These are phyloP conservation scores for Acephala macrosclerotiorum DNA, from an alignment of 2,329 filamentous ascomycete genomes.

Conservation along the genomic window DNA sequence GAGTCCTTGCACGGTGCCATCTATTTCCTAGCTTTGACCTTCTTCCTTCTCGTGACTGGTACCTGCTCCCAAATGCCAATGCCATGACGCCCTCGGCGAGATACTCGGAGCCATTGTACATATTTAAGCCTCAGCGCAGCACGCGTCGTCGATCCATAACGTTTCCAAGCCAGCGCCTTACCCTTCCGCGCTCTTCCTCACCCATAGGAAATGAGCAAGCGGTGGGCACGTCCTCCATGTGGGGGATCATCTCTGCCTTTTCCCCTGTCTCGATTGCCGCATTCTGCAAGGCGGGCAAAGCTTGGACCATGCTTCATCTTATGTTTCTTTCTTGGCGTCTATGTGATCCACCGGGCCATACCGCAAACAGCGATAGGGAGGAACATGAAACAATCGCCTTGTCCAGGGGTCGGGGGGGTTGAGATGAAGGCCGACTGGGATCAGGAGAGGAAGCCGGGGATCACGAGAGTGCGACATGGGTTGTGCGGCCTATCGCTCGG, in stretches of 20 bases:
- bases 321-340: not conserved
- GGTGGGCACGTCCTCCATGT: not conserved
- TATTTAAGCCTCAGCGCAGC: not conserved
- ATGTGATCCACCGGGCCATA: slow-evolving; percentile 6
- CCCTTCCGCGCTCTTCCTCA: not conserved
- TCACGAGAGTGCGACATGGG: slow-evolving; percentile 1
- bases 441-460: not conserved
- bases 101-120: not conserved
- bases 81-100: not conserved
- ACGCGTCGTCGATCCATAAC: slow-evolving; percentile 9
- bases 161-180: not conserved
- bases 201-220: slow-evolving; percentile 1
- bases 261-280: not conserved
- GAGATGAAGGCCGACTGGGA: not conserved
- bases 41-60: not conserved
- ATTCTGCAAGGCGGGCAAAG: not conserved
- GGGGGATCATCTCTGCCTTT: slow-evolving; percentile 2
- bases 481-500: slow-evolving; percentile 3
- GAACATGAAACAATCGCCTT: slow-evolving; percentile 9
- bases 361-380: not conserved
- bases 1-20: not conserved
- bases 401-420: not conserved
- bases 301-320: slow-evolving; percentile 5
- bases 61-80: not conserved
- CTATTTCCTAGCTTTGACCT: not conserved